Conservation (phyloP, 352 stramenopile genomes). For the Phytophthora citrophthora region DNA sequence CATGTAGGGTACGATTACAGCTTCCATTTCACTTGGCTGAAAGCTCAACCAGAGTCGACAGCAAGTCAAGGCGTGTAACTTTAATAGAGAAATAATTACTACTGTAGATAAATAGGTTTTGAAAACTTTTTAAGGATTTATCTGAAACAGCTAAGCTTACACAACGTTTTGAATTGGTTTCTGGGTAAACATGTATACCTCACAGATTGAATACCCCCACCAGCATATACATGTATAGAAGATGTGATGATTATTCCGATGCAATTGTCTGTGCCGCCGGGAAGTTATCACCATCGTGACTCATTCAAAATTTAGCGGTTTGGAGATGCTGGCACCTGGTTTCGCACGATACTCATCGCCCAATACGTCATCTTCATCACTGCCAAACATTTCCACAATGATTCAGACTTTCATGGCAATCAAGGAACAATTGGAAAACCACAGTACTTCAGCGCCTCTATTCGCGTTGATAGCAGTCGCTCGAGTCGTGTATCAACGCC, state of each 20-base stretch:
- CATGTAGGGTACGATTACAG: constrained; percentile 18
- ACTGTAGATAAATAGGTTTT: too few species aligned
- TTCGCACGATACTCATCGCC: background rate
- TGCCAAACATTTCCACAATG: background rate
- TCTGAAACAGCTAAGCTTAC: too few species aligned
- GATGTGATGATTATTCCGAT: too few species aligned
- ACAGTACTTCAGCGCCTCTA: background rate
- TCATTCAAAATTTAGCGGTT: background rate
- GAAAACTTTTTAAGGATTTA: too few species aligned
- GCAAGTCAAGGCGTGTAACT: background rate
- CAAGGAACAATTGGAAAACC: background rate
- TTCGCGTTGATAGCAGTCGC: constrained; percentile 2
- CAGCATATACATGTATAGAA: too few species aligned
- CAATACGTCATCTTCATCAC: background rate
- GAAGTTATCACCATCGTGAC: background rate
- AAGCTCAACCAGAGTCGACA: background rate
- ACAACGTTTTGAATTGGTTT: too few species aligned
- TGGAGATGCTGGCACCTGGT: background rate
- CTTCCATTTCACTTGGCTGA: constrained; percentile 10
- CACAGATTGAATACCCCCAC: too few species aligned
- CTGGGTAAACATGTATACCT: too few species aligned
- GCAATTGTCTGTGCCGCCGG: too few species aligned
- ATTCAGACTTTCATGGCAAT: background rate
- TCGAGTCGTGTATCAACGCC: background rate
- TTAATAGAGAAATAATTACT: too few species aligned